A percentile compares a stretch with the other conserved stretches of the same genome.
Evolutionary conservation across 108 stramenopile species (phyloP).

Genomic region (Bacterosira constricta): DNA sequence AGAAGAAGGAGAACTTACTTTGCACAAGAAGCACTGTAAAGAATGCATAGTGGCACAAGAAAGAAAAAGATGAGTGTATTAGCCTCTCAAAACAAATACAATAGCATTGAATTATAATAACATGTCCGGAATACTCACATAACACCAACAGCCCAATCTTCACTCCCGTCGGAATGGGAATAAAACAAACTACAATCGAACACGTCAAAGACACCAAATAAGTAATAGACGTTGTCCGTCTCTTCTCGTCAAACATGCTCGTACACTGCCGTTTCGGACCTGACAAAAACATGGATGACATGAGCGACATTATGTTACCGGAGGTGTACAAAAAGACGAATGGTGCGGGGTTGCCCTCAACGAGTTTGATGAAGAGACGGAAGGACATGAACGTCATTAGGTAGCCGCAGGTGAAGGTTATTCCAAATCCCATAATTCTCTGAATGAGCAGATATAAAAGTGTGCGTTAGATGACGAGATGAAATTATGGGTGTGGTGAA

Average conservation of each 20-base stretch:
- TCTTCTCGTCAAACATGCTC: conserved; percentile 84
- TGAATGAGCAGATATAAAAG: too few relatives aligned
- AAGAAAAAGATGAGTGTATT: neutral
- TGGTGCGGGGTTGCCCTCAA: conserved; percentile 81
- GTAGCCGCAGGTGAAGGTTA: conserved; percentile 77
- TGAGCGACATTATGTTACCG: conserved; percentile 38
- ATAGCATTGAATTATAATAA: neutral
- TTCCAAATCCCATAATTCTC: conserved; percentile 68
- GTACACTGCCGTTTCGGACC: conserved; percentile 43
- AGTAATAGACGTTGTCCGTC: conserved; percentile 57
- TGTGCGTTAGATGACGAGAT: neutral
- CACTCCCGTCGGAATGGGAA: conserved; percentile 55
- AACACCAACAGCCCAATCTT: conserved; percentile 63
- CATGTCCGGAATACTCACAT: conserved; percentile 16
- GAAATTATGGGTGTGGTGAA: neutral
- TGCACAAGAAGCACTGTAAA: conserved; percentile 59
- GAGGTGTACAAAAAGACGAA: conserved; percentile 79
- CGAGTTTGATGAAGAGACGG: conserved; percentile 73
- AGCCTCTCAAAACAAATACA: neutral
- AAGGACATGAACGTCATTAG: conserved; percentile 86
- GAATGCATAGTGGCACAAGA: neutral
- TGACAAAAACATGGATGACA: conserved; percentile 41
- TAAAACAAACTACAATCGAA: conserved; percentile 73
- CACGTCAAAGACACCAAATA: conserved; percentile 68
- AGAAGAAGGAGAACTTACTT: conserved; percentile 23